phyloP scores from a whole-genome alignment of 768 basidiomycete genomes.

The Mrakia blollopis region DNA sequence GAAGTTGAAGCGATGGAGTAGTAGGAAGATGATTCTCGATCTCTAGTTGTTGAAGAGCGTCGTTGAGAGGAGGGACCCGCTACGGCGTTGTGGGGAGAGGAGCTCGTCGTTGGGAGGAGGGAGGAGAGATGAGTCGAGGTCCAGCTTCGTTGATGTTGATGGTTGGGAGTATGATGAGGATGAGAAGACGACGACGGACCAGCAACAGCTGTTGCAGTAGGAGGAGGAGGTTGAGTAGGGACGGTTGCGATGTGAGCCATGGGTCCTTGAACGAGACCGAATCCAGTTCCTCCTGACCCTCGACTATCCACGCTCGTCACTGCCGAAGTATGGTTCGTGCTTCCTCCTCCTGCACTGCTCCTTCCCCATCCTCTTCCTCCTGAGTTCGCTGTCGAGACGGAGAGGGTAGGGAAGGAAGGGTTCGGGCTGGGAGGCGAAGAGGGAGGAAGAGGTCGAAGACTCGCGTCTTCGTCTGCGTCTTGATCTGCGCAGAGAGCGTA shows the following conservation, averaged over 20 bases:
- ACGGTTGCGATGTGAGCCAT: constrained; percentile 29
- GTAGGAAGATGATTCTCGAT: not conserved
- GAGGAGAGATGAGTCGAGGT: not conserved
- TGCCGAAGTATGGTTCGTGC: constrained; percentile 11
- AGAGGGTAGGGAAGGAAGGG: constrained; percentile 80
- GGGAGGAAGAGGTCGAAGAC: constrained; percentile 80
- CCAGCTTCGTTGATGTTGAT: constrained; percentile 14
- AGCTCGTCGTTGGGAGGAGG: not conserved
- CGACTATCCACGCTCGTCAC: constrained; percentile 17
- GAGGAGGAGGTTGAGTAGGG: not conserved
- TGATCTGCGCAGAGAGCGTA: constrained; percentile 61
- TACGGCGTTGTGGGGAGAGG: not conserved
- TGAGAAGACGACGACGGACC: not conserved
- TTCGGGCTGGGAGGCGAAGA: constrained; percentile 48
- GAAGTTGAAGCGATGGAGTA: not conserved
- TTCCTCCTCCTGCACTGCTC: not conserved
- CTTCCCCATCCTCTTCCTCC: constrained; percentile 4
- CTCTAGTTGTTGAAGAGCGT: not conserved
- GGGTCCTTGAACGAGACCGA: constrained; percentile 16
- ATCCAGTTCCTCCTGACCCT: constrained; percentile 4
- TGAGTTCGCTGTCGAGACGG: constrained; percentile 38
- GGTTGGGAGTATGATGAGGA: not conserved
- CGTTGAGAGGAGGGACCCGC: not conserved
- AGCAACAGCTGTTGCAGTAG: not conserved
- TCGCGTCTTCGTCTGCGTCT: constrained; percentile 94